Base-by-base conservation (phyloP, 2,329 filamentous ascomycete genomes). In the Ophiostoma sp. region DNA sequence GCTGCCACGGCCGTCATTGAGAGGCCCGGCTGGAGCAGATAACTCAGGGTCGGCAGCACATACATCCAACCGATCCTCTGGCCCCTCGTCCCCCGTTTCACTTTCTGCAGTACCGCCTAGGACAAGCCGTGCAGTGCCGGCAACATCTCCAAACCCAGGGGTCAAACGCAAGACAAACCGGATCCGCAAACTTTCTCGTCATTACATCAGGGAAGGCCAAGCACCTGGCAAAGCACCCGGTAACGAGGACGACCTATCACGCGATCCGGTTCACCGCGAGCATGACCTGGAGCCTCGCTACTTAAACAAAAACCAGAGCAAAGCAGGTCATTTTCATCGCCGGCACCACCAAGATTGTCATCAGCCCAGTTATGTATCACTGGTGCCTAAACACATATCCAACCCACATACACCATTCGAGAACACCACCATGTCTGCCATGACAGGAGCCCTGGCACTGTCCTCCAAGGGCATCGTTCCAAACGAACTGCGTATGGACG, bases 391-490 rank as follows among this genome's bases (percentile, higher is more conserved):
- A 52, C n/a, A 69, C 72, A 68, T 70, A 73, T 57, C 70, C 62
- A 64, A 72, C 68, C 73, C 65, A 71, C 71, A 33, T 23, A 60
- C 78, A 73, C 81, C 82, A 74, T 77, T 80, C 76, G 82, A 83
- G 69, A 83, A 81, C 75, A 74, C 83, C 68, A 82, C 83, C 72
- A 79, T 79, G 68, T 83, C 83, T 72, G 81, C 79, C 69, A 78
- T 77, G 65, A 31, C 65, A 33, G 65, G 65, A 27, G n/a, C 65
- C 73, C 79, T 80, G 8, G 78, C 80, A n/a, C 76, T 79, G 69
- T 82, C 81, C 71, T 78, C 78, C 67, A 80, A 80, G 72, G 83
- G 82, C 64, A 82, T 84, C 80, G 79, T 81, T 65, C 84, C 83
- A 41, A 82, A 80, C 76, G 84, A 86, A 35, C 80, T 79, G 3